These are phyloP conservation scores for Kurtzmaniella natalensis DNA, from an alignment of 1,139 yeast genomes.

Conservation along the genomic window DNA sequence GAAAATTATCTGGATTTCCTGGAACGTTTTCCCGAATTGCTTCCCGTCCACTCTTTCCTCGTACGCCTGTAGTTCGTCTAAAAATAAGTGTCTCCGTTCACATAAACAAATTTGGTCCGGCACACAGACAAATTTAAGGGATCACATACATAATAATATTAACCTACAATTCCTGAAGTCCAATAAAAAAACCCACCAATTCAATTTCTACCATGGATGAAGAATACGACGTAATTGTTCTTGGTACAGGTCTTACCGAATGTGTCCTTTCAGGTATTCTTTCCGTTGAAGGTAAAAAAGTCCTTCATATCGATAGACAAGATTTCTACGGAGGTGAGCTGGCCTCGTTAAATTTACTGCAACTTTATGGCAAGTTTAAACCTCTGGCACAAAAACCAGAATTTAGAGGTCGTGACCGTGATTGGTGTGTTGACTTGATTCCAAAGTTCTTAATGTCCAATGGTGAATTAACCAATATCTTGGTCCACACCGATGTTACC, in stretches of 20 bases:
- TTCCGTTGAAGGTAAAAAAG: constrained; percentile 96
- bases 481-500: constrained; percentile 93
- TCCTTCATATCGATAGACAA: constrained; percentile 92
- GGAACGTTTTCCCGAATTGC: too few species aligned
- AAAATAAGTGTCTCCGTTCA: too few species aligned
- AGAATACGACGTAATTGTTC: constrained; percentile 64
- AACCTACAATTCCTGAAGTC: too few species aligned
- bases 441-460: constrained; percentile 98
- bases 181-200: background rate
- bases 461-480: constrained; percentile 93
- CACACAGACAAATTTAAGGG: too few species aligned
- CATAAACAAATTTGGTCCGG: too few species aligned
- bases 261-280: constrained; percentile 91
- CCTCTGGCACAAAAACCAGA: constrained; percentile 68
- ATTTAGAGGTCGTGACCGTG: constrained; percentile 83
- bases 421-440: constrained; percentile 96
- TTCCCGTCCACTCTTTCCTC: too few species aligned
- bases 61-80: too few species aligned
- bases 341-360: constrained; percentile 59
- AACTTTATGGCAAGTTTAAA: constrained; percentile 66
- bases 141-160: too few species aligned
- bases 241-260: constrained; percentile 84
- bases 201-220: constrained; percentile 66
- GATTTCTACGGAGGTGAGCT: constrained; percentile 92
- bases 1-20: too few species aligned